A percentile compares a stretch with the other conserved stretches of the same genome.
These are phyloP conservation scores for Ogataea degrootiae DNA, from an alignment of 805 yeast species.

Conservation along the genomic window DNA sequence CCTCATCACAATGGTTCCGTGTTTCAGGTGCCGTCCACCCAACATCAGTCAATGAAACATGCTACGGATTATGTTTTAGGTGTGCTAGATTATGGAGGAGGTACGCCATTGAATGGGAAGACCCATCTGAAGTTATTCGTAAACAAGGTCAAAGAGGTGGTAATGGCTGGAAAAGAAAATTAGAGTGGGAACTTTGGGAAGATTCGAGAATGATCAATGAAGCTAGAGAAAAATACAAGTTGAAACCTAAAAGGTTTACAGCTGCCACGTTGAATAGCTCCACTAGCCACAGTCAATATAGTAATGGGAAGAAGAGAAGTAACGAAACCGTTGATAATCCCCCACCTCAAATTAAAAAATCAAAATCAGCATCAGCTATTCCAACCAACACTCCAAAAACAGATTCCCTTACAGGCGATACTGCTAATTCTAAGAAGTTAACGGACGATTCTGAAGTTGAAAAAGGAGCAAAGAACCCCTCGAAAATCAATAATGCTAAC, in stretches of 20 bases:
- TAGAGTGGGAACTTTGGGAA: constrained; percentile 62
- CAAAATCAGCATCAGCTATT: neutral
- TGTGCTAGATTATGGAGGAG: constrained; percentile 92
- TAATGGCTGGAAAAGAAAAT: constrained; percentile 51
- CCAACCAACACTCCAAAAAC: neutral
- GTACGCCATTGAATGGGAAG: constrained; percentile 84
- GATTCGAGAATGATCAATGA: constrained; percentile 55
- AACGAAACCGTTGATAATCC: neutral
- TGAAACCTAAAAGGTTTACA: constrained; percentile 17
- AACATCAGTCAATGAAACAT: constrained; percentile 28
- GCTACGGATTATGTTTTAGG: constrained; percentile 69
- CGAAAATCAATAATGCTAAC: neutral
- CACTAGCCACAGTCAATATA: neutral
- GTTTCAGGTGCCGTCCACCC: constrained; percentile 56
- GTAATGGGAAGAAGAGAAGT: neutral
- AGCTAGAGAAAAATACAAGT: constrained; percentile 38
- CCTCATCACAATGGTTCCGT: constrained; percentile 62
- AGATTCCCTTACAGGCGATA: no score
- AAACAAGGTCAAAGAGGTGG: constrained; percentile 40
- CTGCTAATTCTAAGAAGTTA: no score
- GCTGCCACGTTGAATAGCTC: neutral
- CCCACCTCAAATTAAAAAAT: neutral
- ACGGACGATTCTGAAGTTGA: neutral
- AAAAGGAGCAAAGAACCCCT: neutral
- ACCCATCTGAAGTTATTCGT: constrained; percentile 61